A percentile compares a stretch with the other conserved stretches of the same genome.
Evolutionary conservation across 495 filamentous ascomycete genomes (phyloP).

Genomic region (Aspergillus mulundensis): DNA sequence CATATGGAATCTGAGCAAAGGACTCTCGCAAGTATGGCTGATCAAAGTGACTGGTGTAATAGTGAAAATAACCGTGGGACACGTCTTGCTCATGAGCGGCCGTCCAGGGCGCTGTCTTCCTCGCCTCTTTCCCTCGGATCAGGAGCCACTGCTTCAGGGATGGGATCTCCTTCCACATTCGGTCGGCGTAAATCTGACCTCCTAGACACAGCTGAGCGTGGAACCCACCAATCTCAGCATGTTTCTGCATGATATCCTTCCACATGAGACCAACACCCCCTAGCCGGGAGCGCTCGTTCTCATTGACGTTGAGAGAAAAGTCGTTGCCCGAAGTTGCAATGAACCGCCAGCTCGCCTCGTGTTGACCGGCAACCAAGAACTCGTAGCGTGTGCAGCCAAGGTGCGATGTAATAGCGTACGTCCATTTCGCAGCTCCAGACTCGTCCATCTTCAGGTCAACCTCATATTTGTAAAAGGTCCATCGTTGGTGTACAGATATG

Average conservation of each 20-base stretch:
- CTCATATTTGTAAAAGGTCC: conserved; percentile 96
- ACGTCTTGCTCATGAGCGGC: conserved; percentile 93
- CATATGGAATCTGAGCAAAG: conserved; percentile 94
- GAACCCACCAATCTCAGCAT: conserved; percentile 92
- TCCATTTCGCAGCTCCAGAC: conserved; percentile 79
- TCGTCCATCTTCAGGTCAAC: conserved; percentile 91
- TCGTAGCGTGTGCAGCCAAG: conserved; percentile 95
- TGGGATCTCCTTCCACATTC: conserved; percentile 94
- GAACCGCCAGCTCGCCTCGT: conserved; percentile 94
- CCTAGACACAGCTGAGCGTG: conserved; percentile 89
- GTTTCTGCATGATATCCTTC: conserved; percentile 98
- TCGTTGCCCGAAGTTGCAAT: conserved; percentile 94
- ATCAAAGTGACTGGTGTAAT: conserved; percentile 96
- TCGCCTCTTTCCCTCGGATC: conserved; percentile 84
- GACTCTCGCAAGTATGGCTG: conserved; percentile 90
- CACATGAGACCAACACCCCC: conserved; percentile 95
- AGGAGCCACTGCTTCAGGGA: conserved; percentile 89
- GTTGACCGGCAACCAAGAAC: conserved; percentile 89
- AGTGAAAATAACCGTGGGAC: conserved; percentile 95
- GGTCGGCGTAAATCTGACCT: conserved; percentile 93
- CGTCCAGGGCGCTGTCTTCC: conserved; percentile 87
- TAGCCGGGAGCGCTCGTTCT: conserved; percentile 75
- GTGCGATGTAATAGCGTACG: conserved; percentile 95
- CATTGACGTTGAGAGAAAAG: conserved; percentile 80
- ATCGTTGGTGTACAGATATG: conserved; percentile 85